A percentile compares a stretch with the other conserved stretches of the same genome.
These are phyloP conservation scores for Triticum urartu DNA, from an alignment of 176 grass and related monocot species.

Conservation along the genomic window DNA sequence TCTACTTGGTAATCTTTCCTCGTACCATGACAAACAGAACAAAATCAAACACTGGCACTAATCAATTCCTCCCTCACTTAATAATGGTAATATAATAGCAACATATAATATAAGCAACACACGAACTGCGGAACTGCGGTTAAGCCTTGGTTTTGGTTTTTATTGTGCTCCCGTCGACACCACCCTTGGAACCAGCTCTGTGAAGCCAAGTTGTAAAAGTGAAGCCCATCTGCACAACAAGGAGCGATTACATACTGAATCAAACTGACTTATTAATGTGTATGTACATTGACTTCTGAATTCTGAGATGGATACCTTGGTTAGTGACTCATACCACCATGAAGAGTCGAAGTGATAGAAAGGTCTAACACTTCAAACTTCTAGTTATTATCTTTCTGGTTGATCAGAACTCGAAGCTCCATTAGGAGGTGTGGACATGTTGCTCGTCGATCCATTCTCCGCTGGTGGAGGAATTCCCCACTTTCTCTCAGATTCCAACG, in stretches of 20 bases:
- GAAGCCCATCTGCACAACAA: constrained; percentile 50
- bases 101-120: constrained; percentile 46
- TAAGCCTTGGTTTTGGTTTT: constrained; percentile 35
- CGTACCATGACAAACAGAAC: constrained; percentile 19
- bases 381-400: constrained; percentile 50
- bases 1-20: constrained; percentile 36
- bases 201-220: constrained; percentile 21
- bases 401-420: constrained; percentile 82
- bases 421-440: constrained; percentile 55
- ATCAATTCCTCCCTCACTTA: constrained; percentile 27
- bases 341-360: constrained; percentile 30
- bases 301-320: constrained; percentile 48
- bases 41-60: constrained; percentile 38
- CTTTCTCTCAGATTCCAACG: constrained; percentile 86
- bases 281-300: neutral
- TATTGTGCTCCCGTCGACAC: constrained; percentile 21
- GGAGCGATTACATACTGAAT: neutral
- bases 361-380: constrained; percentile 38
- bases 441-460: constrained; percentile 88
- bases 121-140: constrained; percentile 31
- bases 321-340: constrained; percentile 53
- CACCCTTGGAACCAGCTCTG: constrained; percentile 35
- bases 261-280: neutral
- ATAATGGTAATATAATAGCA: constrained; percentile 35
- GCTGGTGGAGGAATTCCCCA: constrained; percentile 85